Percentiles rank a stretch among this genome's conserved stretches.
Evolutionary conservation across 495 filamentous ascomycete species (phyloP).

Genomic region (Hypomontagnella monticulosa): DNA sequence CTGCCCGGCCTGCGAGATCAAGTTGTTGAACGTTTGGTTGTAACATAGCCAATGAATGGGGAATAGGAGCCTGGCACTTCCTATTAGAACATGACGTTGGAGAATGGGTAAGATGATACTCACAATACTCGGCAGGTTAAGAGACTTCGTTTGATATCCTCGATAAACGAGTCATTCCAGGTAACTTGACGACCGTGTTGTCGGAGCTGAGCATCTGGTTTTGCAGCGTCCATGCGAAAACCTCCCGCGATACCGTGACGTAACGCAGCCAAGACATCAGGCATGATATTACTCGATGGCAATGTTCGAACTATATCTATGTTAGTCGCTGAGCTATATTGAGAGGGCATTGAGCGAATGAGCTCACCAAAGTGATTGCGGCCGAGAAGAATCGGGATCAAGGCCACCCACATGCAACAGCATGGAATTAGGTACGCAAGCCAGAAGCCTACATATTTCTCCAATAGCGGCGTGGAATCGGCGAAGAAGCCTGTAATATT

Average conservation of each 20-base stretch:
- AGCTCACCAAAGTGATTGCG: slow-evolving; percentile 52
- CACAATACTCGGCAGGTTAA: slow-evolving; percentile 24
- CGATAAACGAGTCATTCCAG: slow-evolving; percentile 27
- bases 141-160: slow-evolving; percentile 30
- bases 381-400: slow-evolving; percentile 56
- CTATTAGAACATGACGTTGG: neutral
- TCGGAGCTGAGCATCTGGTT: slow-evolving; percentile 20
- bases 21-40: slow-evolving; percentile 52
- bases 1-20: slow-evolving; percentile 64
- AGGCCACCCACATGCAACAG: slow-evolving; percentile 21
- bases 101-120: neutral
- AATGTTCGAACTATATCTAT: slow-evolving; percentile 13
- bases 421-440: slow-evolving; percentile 58
- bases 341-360: too few species aligned
- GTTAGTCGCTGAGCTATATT: neutral
- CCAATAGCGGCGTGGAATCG: slow-evolving; percentile 34
- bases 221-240: slow-evolving; percentile 27
- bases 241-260: slow-evolving; percentile 18
- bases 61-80: slow-evolving; percentile 41
- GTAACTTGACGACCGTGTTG: slow-evolving; percentile 16
- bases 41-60: slow-evolving; percentile 54
- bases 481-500: slow-evolving; percentile 19
- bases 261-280: slow-evolving; percentile 16
- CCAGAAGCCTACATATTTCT: slow-evolving; percentile 34
- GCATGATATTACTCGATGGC: slow-evolving; percentile 24